Evolutionary conservation across 1,284 basidiomycete genomes (phyloP).

Genomic region (Cutaneotrichosporon sp.): DNA sequence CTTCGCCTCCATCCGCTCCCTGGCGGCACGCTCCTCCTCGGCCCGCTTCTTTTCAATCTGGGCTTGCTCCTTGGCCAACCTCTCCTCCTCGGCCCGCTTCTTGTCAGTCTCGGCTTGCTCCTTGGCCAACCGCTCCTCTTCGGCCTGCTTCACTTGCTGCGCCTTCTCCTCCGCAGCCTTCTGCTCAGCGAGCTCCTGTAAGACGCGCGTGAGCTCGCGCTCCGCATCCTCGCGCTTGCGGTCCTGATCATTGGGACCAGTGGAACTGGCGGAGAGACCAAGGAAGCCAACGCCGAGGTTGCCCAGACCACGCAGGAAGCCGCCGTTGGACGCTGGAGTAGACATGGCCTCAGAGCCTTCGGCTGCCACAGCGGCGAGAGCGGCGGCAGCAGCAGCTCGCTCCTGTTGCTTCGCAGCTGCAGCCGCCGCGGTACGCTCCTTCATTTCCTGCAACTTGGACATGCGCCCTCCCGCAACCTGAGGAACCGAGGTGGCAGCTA

Average conservation of each 20-base stretch:
- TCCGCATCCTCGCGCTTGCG: constrained; percentile 25
- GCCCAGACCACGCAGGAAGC: constrained; percentile 40
- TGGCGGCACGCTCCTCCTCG: too few species aligned
- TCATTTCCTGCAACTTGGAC: constrained; percentile 38
- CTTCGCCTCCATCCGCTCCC: too few species aligned
- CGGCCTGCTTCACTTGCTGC: constrained; percentile 3
- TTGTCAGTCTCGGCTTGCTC: background rate
- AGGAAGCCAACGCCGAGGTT: too few species aligned
- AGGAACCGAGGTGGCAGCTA: constrained; percentile 5
- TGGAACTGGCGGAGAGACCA: constrained; percentile 27
- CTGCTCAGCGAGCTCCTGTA: constrained; percentile 17
- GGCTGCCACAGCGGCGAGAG: background rate
- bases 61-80: constrained; percentile 19
- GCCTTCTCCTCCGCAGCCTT: too few species aligned
- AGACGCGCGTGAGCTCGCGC: constrained; percentile 29
- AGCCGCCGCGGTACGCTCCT: constrained; percentile 33
- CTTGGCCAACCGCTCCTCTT: background rate
- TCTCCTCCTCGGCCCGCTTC: constrained; percentile 2
- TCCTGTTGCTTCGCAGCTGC: constrained; percentile 27
- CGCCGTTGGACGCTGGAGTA: constrained; percentile 23
- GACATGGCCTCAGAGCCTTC: too few species aligned
- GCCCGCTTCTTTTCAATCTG: constrained; percentile 20
- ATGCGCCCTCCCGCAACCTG: constrained; percentile 37
- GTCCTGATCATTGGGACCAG: constrained; percentile 27
- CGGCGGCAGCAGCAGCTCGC: constrained; percentile 16